Conservation (phyloP, 129 eudicot species). For the Chrysanthemum seticuspe region DNA sequence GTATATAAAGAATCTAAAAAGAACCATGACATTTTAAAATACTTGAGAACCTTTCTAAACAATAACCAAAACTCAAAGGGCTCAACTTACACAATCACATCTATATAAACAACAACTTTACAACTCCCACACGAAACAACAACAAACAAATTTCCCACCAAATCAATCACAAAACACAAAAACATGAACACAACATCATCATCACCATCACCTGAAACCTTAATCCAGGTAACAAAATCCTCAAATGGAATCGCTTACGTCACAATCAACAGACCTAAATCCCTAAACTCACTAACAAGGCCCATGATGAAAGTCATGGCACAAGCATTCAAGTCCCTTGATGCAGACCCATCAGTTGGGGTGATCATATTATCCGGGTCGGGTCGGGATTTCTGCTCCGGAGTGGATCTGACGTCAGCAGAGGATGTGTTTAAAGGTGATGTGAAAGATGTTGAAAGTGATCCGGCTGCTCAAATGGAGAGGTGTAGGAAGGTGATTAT, state of each 20-base stretch:
- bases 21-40: not conserved
- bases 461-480: constrained; percentile 91
- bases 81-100: not conserved
- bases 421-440: constrained; percentile 96
- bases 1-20: not conserved
- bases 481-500: constrained; percentile 76
- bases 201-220: constrained; percentile 40
- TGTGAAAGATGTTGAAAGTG: constrained; percentile 68
- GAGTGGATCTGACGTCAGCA: constrained; percentile 91
- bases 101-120: not conserved
- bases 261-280: constrained; percentile 81
- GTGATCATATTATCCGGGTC: constrained; percentile 78
- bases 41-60: not conserved
- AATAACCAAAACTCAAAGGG: not conserved
- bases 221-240: constrained; percentile 52
- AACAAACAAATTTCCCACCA: constrained; percentile 14
- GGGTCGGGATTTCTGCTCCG: constrained; percentile 93
- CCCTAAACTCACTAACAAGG: constrained; percentile 73
- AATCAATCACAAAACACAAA: not conserved
- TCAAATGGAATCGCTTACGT: constrained; percentile 60
- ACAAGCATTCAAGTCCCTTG: constrained; percentile 56
- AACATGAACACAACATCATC: constrained; percentile 29
- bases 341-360: constrained; percentile 61
- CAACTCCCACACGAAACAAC: constrained; percentile 2
- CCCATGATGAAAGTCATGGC: constrained; percentile 77